Evolutionary conservation across 2,329 filamentous ascomycete genomes (phyloP), one percentile per base, ranked within the genome.

Genomic region (Scedosporium apiospermum): DNA sequence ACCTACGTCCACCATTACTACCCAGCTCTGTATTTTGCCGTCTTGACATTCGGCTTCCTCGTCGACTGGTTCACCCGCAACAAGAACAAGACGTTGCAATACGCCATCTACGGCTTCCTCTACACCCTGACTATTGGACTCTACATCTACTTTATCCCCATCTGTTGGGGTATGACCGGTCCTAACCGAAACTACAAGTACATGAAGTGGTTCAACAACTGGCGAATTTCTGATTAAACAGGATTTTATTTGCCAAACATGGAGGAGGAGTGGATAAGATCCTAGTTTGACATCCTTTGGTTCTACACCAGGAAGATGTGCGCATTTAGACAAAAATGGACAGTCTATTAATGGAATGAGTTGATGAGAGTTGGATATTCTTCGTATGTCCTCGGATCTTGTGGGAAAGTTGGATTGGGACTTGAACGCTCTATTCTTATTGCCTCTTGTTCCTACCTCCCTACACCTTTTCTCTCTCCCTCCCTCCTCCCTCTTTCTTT

Each of bases 1-100:
- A 99, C 95, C 16, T 99, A 99, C 71, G 95, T 99, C 62, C 95
- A 99, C 76, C 95, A 99, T 79, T 99, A 99, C 81, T 99, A 98
- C 76, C 95, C 95, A 10, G 95, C 95, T 9, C 85, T 99, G 10
- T 99, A 98, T 80, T 99, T 98, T 74, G 93, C 95, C 69, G 96
- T 99, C 67, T 80, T 99, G 57, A 86, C 85, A 16, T 86, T 93
- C 65, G 93, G 93, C 62, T 99, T 99, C 82, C 83, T 92, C 68
- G 77, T 90, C 62, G 92, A 98, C 75, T 98, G 91, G 88, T 80
- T 88, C 66, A 85, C 91, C 57, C 83, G 87, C 67, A 87, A 83
- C 69, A 79, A 90, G 66, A 82, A 80, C 68, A 84, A 83, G 71
- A 77, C 75, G 51, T 70, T 91, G 34, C 87, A 90, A 74, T 85